Base-by-base conservation (phyloP, 2,329 filamentous ascomycete genomes). In the Colletotrichum echinochloae region DNA sequence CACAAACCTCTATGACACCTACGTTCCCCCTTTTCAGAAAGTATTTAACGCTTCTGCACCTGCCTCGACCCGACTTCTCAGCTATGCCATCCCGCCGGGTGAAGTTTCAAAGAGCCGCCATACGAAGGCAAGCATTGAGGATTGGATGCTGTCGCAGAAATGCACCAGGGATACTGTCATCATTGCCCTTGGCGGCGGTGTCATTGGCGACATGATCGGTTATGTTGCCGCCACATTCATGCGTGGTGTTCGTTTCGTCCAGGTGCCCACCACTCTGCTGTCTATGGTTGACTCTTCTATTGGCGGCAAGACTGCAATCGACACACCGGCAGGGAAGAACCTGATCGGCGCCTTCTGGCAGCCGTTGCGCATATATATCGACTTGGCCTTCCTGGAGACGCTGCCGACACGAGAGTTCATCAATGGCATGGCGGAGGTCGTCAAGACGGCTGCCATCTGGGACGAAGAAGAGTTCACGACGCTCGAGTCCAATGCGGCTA, bases 251-350 rank as follows among this genome's bases (percentile, higher is more conserved):
- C 93, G 93, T 75, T 97, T 97, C 79, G 94, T 98, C 51, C 96
- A 99, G 82, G 95, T 99, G 56, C 96, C 96, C 1, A 99, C 96
- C 12, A 97, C 95, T 0, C 86, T 99, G 67, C 87, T 99, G 63
- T 90, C 96, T 73, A 99, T 99, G 96, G 96, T 99, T 51, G 96
- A 99, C 82, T 98, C 95, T 55, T 97, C 94, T 46, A 98, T 99
- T 78, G 96, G 96, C 72, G 96, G 96, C 73, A 99, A 99, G 86
- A 99, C 96, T 12, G 96, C 96, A 66, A 98, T 99, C 80, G 96
- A 99, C 79, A 97, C 94, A 0, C 95, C 95, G 9, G 89, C 95
- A 79, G 96, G 96, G 71, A 99, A 99, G 86, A 99, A 99, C 79
- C 83, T 99, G 72, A 91, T 99, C 66, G 96, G 96, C 5, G 91